Evolutionary conservation across 176 grass and related monocot genomes (phyloP).

Genomic region (Aegilops longissima): DNA sequence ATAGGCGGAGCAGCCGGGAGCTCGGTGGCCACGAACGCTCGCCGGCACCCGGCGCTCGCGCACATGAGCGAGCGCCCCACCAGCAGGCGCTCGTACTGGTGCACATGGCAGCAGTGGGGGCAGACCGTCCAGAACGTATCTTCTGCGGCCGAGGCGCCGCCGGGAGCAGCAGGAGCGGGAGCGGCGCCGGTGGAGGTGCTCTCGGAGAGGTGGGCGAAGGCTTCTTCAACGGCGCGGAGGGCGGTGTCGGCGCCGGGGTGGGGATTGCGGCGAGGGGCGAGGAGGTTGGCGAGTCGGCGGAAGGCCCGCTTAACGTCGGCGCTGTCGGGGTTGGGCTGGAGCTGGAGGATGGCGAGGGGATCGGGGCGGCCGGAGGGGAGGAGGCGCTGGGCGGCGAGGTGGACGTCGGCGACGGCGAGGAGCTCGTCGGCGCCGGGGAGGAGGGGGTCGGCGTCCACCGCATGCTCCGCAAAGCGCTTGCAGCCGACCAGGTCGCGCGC

Average conservation of each 20-base stretch:
- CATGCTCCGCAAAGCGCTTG: conserved; percentile 92
- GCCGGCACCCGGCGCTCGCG: conserved; percentile 57
- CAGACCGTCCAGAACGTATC: conserved; percentile 89
- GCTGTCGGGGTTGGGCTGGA: conserved; percentile 30
- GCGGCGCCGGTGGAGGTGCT: conserved; percentile 21
- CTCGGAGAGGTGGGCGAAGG: conserved; percentile 68
- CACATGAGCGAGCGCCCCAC: conserved; percentile 69
- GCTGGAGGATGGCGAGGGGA: conserved; percentile 60
- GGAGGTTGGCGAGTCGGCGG: conserved; percentile 69
- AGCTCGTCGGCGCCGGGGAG: conserved; percentile 81
- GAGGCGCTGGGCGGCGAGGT: conserved; percentile 79
- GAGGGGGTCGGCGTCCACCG: conserved; percentile 68
- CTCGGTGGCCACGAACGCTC: conserved; percentile 65
- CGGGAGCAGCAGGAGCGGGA: not conserved
- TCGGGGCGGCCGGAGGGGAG: conserved; percentile 73
- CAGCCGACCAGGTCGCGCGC: conserved; percentile 82
- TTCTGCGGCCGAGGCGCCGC: not conserved
- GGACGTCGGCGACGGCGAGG: conserved; percentile 87
- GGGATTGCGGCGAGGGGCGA: conserved; percentile 47
- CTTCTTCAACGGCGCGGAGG: conserved; percentile 59
- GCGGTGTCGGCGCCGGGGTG: conserved; percentile 60
- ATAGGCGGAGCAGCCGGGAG: conserved; percentile 66
- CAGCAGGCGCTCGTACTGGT: conserved; percentile 64
- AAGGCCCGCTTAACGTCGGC: conserved; percentile 51
- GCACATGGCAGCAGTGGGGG: conserved; percentile 74